Conservation (phyloP, 2,329 filamentous ascomycete genomes). For the Botrytis byssoidea region DNA sequence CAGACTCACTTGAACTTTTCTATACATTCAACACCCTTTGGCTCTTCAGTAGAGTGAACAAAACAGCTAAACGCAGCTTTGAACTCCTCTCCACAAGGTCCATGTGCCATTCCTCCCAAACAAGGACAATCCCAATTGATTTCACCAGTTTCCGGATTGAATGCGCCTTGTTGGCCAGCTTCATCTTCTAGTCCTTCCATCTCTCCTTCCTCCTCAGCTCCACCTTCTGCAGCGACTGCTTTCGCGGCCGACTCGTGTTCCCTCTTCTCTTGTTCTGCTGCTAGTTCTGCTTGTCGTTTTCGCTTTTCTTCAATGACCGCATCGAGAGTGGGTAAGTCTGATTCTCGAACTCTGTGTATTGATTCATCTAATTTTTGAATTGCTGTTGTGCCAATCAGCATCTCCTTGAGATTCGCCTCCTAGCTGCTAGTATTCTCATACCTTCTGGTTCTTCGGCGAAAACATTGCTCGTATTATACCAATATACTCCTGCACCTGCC, state of each 20-base stretch:
- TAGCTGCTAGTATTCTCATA: constrained; percentile 47
- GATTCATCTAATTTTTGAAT: constrained; percentile 41
- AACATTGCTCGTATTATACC: constrained; percentile 84
- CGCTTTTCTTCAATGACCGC: constrained; percentile 65
- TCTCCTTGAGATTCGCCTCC: background rate
- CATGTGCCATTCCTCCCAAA: constrained; percentile 93
- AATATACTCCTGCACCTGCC: constrained; percentile 78
- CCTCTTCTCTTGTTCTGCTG: constrained; percentile 33
- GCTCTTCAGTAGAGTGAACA: constrained; percentile 90
- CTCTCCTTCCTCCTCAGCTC: constrained; percentile 31
- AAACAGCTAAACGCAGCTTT: constrained; percentile 97
- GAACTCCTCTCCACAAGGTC: constrained; percentile 94
- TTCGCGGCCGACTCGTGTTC: constrained; percentile 27
- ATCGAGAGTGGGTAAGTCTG: constrained; percentile 63
- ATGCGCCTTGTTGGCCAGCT: constrained; percentile 83
- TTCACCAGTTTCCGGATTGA: constrained; percentile 97
- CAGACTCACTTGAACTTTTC: constrained; percentile 87
- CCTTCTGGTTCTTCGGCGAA: constrained; percentile 81
- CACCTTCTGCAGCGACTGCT: constrained; percentile 28
- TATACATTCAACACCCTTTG: constrained; percentile 96
- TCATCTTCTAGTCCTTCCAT: constrained; percentile 71
- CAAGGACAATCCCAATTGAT: constrained; percentile 99
- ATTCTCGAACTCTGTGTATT: constrained; percentile 43
- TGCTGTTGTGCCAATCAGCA: constrained; percentile 33
- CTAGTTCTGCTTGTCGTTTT: constrained; percentile 35